Evolutionary conservation across 2,329 filamentous ascomycete genomes (phyloP).

Genomic region (Trichoderma polysporum): DNA sequence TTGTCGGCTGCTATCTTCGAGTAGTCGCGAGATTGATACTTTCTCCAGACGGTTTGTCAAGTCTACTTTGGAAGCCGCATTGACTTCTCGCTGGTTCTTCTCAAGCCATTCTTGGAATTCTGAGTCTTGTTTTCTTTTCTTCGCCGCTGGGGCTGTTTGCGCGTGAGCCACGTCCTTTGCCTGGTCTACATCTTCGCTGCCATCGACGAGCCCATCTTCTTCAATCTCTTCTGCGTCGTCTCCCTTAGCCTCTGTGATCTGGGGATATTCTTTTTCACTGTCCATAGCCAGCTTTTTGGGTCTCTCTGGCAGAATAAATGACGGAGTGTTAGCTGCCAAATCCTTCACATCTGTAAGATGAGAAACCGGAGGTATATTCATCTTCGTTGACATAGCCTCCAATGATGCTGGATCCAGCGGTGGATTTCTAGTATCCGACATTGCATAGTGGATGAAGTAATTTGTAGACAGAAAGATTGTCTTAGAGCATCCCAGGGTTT

Average conservation of each 20-base stretch:
- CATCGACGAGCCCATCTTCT: neutral
- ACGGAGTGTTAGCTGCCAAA: neutral
- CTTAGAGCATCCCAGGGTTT: neutral
- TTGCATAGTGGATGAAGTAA: neutral
- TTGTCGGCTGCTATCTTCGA: conserved; percentile 31
- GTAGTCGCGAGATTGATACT: conserved; percentile 36
- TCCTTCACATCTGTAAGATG: neutral
- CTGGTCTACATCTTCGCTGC: neutral
- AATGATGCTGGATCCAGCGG: neutral
- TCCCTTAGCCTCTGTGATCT: too few species aligned
- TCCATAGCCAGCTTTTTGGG: neutral
- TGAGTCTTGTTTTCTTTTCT: conserved; percentile 50
- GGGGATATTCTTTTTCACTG: neutral
- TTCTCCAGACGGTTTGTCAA: conserved; percentile 26
- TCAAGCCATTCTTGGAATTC: conserved; percentile 48
- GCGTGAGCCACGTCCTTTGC: conserved; percentile 28
- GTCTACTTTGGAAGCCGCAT: conserved; percentile 28
- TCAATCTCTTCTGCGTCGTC: neutral
- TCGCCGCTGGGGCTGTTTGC: conserved; percentile 43
- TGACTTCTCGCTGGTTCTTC: conserved; percentile 39
- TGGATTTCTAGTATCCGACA: neutral
- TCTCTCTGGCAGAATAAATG: neutral
- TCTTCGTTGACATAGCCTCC: neutral
- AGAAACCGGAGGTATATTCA: neutral
- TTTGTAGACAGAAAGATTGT: neutral